These are phyloP conservation scores for Alternaria sp. DNA, from an alignment of 2,329 filamentous ascomycete genomes.

Conservation along the genomic window DNA sequence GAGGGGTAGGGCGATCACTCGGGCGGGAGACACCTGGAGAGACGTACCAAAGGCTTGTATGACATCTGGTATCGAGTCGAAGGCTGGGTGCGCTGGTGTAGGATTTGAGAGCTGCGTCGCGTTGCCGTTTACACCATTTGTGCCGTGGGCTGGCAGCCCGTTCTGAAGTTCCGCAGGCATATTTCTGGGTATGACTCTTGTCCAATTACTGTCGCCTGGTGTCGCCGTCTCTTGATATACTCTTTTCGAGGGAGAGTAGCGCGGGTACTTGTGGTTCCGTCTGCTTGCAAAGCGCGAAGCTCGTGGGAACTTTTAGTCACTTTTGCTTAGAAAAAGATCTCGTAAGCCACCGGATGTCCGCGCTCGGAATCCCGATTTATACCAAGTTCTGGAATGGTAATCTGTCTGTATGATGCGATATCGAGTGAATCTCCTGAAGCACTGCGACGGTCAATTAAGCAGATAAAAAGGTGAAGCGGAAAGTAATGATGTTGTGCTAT, in stretches of 20 bases:
- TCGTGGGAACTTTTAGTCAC: not conserved
- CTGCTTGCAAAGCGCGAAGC: slow-evolving; percentile 6
- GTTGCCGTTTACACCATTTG: slow-evolving; percentile 31
- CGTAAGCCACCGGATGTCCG: slow-evolving; percentile 14
- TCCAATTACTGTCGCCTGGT: slow-evolving; percentile 2
- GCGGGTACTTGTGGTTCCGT: not conserved
- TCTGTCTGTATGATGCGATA: not conserved
- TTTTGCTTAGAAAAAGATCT: slow-evolving; percentile 14
- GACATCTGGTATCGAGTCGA: slow-evolving; percentile 59
- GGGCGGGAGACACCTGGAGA: not conserved
- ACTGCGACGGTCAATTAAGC: not conserved
- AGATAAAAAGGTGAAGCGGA: not conserved
- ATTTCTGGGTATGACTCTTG: slow-evolving; percentile 6
- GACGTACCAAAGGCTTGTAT: slow-evolving; percentile 55
- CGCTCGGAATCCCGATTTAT: slow-evolving; percentile 2
- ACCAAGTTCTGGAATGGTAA: not conserved
- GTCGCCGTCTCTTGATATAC: not conserved
- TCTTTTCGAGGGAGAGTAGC: not conserved
- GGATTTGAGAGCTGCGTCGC: slow-evolving; percentile 29
- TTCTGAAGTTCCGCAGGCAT: slow-evolving; percentile 36
- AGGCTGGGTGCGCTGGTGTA: slow-evolving; percentile 49
- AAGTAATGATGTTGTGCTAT: slow-evolving; percentile 1
- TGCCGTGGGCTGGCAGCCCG: slow-evolving; percentile 26
- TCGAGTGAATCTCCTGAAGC: not conserved
- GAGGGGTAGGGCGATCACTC: not conserved